phyloP scores from a whole-genome alignment of 2,329 filamentous ascomycete genomes.

The Pyrenophora teres region DNA sequence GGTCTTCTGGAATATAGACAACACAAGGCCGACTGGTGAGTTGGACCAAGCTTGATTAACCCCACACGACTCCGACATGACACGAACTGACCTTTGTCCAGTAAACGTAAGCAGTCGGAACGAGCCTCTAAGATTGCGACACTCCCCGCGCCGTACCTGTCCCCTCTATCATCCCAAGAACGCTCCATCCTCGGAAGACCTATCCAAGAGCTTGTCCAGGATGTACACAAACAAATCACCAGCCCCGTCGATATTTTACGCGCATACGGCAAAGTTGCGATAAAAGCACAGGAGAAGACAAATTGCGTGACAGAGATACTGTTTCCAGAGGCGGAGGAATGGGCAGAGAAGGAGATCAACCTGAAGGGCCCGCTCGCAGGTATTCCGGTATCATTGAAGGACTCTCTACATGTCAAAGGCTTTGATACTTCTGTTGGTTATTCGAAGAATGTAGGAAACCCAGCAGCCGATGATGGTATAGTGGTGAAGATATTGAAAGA shows the following conservation, averaged over 20 bases:
- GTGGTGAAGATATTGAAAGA: constrained; percentile 80
- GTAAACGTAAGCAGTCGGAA: constrained; percentile 78
- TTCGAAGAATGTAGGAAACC: constrained; percentile 72
- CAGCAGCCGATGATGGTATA: constrained; percentile 68
- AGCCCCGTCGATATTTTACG: constrained; percentile 75
- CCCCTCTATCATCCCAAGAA: constrained; percentile 67
- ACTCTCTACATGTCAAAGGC: constrained; percentile 73
- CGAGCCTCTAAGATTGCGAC: constrained; percentile 70
- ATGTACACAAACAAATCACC: constrained; percentile 72
- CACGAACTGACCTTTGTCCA: constrained; percentile 47
- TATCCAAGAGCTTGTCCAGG: constrained; percentile 76
- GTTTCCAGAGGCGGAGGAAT: constrained; percentile 75
- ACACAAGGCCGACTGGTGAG: constrained; percentile 73
- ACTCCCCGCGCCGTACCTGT: constrained; percentile 68
- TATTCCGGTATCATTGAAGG: constrained; percentile 85
- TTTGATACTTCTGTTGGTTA: constrained; percentile 86
- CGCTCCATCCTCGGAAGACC: constrained; percentile 70
- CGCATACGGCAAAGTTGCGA: constrained; percentile 83
- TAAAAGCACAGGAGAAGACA: constrained; percentile 82
- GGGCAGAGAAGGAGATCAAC: constrained; percentile 67
- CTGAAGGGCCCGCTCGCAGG: constrained; percentile 82
- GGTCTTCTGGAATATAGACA: constrained; percentile 69
- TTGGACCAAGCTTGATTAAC: constrained; percentile 18
- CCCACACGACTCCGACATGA: constrained; percentile 6
- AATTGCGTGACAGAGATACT: constrained; percentile 91